phyloP scores from a whole-genome alignment of 163 green algal species.

The Botryococcus braunii region DNA sequence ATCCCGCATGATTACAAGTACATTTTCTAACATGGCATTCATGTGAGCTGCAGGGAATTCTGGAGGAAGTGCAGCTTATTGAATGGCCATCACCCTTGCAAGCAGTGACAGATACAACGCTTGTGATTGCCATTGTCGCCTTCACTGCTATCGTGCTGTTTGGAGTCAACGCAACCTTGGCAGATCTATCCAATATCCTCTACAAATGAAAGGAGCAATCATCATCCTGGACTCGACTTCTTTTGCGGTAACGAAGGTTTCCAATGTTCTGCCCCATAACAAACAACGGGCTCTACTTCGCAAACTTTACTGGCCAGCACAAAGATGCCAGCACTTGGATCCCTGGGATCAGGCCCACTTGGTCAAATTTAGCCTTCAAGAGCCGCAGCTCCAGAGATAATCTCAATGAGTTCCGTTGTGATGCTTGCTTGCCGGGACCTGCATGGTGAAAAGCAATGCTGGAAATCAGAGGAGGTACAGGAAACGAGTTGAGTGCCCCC shows the following conservation, averaged over 20 bases:
- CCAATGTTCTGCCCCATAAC: too few species aligned
- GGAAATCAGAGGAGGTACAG: too few species aligned
- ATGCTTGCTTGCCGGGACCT: constrained; percentile 88
- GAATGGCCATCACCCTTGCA: background rate
- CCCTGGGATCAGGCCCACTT: background rate
- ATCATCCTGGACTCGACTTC: background rate
- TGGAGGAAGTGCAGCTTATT: constrained; percentile 4
- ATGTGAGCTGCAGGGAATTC: constrained; percentile 7
- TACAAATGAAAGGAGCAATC: background rate
- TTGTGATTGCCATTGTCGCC: constrained; percentile 1
- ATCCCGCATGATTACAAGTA: too few species aligned
- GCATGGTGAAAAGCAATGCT: too few species aligned
- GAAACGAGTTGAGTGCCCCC: too few species aligned
- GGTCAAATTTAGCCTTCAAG: constrained; percentile 61
- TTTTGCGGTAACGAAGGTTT: too few species aligned
- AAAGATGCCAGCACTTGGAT: background rate
- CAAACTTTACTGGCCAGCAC: too few species aligned
- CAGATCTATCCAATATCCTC: background rate
- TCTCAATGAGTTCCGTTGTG: constrained; percentile 98
- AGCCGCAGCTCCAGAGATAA: constrained; percentile 87
- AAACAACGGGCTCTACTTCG: too few species aligned
- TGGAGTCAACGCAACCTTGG: background rate
- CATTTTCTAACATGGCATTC: too few species aligned
- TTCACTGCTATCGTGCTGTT: background rate
- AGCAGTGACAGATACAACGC: constrained; percentile 2